These are phyloP conservation scores for Anthracocystis panici-leucophaei DNA, from an alignment of 1,284 basidiomycete species.

Conservation along the genomic window DNA sequence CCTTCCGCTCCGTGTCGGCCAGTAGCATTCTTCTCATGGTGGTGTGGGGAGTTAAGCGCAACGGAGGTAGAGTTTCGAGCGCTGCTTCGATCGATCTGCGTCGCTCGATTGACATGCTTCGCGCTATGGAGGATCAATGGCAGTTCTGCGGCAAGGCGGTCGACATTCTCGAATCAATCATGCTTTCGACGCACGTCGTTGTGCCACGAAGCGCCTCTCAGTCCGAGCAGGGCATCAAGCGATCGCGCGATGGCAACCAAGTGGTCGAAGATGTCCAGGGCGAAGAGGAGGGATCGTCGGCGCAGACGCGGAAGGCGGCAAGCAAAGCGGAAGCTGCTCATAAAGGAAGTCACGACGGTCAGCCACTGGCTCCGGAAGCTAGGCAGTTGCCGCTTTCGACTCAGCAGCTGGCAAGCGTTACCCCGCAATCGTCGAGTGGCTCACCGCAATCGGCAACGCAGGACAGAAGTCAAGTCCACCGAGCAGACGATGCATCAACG, in stretches of 20 bases:
- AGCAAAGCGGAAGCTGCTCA: constrained; percentile 13
- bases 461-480: not conserved
- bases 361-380: constrained; percentile 31
- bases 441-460: constrained; percentile 26
- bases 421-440: constrained; percentile 19
- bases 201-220: constrained; percentile 17
- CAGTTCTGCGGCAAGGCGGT: constrained; percentile 49
- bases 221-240: constrained; percentile 44
- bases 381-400: constrained; percentile 46
- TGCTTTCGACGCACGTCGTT: constrained; percentile 39
- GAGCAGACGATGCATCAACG: not conserved
- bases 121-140: constrained; percentile 51
- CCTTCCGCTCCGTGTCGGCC: constrained; percentile 38
- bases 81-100: constrained; percentile 54
- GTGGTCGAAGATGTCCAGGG: constrained; percentile 18
- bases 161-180: constrained; percentile 50
- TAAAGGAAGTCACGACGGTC: constrained; percentile 10
- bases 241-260: constrained; percentile 26
- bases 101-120: constrained; percentile 55
- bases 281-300: not conserved
- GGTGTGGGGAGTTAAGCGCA: constrained; percentile 56
- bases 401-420: constrained; percentile 38
- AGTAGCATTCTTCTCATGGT: constrained; percentile 57
- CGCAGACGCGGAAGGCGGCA: not conserved
- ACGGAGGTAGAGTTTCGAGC: constrained; percentile 49